Conservation (phyloP, 306 rosid species). For the Fragaria ananassa region DNA sequence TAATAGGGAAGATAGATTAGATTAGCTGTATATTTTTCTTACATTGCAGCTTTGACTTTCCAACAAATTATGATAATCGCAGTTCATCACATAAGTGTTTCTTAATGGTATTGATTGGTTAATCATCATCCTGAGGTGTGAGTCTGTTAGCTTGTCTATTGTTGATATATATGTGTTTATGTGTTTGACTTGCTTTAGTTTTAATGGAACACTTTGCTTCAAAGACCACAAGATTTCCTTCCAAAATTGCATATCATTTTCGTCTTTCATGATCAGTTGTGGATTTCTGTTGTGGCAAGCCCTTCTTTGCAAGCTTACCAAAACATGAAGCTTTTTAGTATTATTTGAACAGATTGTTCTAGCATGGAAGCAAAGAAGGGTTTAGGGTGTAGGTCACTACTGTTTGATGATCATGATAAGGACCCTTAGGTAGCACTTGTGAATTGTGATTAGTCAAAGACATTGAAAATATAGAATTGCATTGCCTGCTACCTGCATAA, state of each 20-base stretch:
- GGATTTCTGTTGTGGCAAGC: background rate
- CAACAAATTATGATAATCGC: background rate
- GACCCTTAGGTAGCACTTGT: background rate
- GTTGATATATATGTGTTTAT: background rate
- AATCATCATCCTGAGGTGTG: background rate
- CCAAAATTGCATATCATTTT: background rate
- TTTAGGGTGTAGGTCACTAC: background rate
- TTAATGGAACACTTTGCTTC: background rate
- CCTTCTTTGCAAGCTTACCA: background rate
- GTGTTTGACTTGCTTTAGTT: background rate
- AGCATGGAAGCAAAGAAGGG: background rate
- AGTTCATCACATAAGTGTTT: background rate
- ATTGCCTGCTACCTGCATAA: background rate
- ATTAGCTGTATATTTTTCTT: too few species aligned
- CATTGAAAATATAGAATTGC: background rate
- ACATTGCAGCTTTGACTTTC: too few species aligned
- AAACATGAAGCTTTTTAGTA: background rate
- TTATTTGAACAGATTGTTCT: background rate
- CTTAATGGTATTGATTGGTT: background rate
- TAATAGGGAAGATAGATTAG: too few species aligned
- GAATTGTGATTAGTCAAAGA: background rate
- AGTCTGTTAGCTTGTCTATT: background rate
- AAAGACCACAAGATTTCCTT: background rate
- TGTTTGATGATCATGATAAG: background rate
- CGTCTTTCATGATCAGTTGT: background rate